These are phyloP conservation scores for Ascochyta fabae DNA, from an alignment of 2,329 filamentous ascomycete genomes.

Conservation along the genomic window DNA sequence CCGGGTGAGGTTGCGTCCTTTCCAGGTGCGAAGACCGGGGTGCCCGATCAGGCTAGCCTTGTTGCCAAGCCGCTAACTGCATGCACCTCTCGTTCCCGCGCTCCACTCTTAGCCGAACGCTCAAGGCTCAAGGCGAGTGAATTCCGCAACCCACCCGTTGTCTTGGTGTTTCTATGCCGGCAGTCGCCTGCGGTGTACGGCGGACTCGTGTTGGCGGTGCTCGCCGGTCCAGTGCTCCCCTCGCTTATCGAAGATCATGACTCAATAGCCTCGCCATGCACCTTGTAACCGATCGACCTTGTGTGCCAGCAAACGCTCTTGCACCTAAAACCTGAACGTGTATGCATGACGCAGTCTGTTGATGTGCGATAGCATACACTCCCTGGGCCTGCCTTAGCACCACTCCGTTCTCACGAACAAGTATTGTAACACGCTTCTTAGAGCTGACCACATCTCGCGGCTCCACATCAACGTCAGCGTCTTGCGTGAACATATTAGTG, in stretches of 20 bases:
- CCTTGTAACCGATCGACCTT: neutral
- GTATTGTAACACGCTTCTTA: too few species aligned
- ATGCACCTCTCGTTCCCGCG: conserved; percentile 4
- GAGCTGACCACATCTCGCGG: too few species aligned
- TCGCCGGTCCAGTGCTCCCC: neutral
- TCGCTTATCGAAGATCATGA: neutral
- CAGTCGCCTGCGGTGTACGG: neutral
- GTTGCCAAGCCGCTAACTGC: neutral
- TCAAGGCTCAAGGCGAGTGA: conserved; percentile 5
- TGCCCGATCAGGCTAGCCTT: conserved; percentile 1
- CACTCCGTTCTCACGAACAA: neutral
- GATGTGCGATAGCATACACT: neutral
- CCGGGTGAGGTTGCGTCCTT: conserved; percentile 23
- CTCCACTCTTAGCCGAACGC: conserved; percentile 14
- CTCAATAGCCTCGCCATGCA: neutral
- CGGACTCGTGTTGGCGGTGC: neutral
- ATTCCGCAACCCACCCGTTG: conserved; percentile 1
- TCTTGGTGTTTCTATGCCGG: neutral
- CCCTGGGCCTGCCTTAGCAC: neutral
- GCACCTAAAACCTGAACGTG: neutral
- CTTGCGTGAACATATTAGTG: too few species aligned
- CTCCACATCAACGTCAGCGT: too few species aligned
- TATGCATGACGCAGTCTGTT: neutral
- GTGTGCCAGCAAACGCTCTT: neutral
- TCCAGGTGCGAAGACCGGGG: conserved; percentile 7